These are phyloP conservation scores for Neurospora sp. DNA, from an alignment of 495 filamentous ascomycete species.

Conservation along the genomic window DNA sequence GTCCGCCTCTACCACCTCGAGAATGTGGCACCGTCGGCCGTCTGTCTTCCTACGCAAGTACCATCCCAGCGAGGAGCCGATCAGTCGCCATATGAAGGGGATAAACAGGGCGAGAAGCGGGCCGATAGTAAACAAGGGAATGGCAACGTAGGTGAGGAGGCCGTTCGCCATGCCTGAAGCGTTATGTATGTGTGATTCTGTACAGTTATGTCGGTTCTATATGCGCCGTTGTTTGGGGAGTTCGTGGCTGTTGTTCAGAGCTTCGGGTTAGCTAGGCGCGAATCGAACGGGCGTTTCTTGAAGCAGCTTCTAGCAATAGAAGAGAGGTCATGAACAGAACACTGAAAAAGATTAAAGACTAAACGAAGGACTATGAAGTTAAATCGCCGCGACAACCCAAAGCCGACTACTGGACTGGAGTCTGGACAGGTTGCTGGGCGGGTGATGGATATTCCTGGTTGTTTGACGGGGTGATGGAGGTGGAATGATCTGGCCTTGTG, in stretches of 20 bases:
- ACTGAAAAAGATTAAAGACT: background rate
- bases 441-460: background rate
- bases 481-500: background rate
- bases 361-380: background rate
- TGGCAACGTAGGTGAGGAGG: constrained; percentile 11
- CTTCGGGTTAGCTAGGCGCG: background rate
- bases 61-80: constrained; percentile 48
- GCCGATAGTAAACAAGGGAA: constrained; percentile 12
- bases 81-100: constrained; percentile 25
- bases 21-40: constrained; percentile 49
- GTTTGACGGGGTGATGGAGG: background rate
- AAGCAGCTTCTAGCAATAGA: background rate
- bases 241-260: background rate
- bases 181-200: background rate
- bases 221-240: background rate
- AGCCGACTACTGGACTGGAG: background rate
- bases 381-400: background rate
- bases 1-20: constrained; percentile 50
- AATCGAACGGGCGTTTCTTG: background rate
- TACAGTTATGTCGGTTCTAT: background rate
- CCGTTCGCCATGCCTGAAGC: background rate
- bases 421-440: background rate
- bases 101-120: constrained; percentile 22
- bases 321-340: background rate
- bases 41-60: constrained; percentile 56